phyloP scores from a whole-genome alignment of 352 stramenopile genomes.

The Pythium biforme region DNA sequence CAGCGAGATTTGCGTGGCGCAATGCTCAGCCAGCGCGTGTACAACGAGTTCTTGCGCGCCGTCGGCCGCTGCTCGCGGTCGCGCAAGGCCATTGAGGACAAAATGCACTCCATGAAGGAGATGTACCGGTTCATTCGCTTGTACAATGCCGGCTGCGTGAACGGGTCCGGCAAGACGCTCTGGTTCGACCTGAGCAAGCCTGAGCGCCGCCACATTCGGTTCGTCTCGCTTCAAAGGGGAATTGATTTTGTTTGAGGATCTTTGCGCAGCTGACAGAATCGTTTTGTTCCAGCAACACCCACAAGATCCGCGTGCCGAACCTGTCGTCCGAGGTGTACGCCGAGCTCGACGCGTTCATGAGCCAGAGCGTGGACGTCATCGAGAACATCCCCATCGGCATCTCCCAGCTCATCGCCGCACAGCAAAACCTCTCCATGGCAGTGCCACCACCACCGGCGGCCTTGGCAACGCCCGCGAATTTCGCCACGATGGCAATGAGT shows the following conservation, averaged over 20 bases:
- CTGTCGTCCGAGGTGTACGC: constrained; percentile 51
- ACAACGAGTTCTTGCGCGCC: constrained; percentile 45
- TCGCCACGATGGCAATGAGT: not conserved
- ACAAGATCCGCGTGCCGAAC: constrained; percentile 50
- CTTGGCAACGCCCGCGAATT: not conserved
- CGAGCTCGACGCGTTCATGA: constrained; percentile 53
- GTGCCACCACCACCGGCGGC: too few relatives aligned
- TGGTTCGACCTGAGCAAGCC: constrained; percentile 65
- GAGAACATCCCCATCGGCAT: constrained; percentile 7
- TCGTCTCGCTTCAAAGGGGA: not conserved
- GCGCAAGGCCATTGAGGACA: constrained; percentile 65
- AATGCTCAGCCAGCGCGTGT: constrained; percentile 50
- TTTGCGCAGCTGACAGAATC: not conserved
- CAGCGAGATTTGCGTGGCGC: constrained; percentile 36
- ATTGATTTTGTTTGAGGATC: too few relatives aligned
- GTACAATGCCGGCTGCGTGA: constrained; percentile 38
- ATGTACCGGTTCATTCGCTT: constrained; percentile 66
- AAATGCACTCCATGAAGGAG: constrained; percentile 77
- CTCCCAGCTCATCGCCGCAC: constrained; percentile 3
- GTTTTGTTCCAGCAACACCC: constrained; percentile 15
- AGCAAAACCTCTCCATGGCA: constrained; percentile 13
- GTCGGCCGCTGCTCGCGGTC: constrained; percentile 50
- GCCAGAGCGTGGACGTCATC: not conserved
- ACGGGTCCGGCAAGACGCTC: constrained; percentile 27
- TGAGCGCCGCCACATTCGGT: constrained; percentile 46